Conservation (phyloP, 495 filamentous ascomycete genomes). For the Podospora tetraspora region DNA sequence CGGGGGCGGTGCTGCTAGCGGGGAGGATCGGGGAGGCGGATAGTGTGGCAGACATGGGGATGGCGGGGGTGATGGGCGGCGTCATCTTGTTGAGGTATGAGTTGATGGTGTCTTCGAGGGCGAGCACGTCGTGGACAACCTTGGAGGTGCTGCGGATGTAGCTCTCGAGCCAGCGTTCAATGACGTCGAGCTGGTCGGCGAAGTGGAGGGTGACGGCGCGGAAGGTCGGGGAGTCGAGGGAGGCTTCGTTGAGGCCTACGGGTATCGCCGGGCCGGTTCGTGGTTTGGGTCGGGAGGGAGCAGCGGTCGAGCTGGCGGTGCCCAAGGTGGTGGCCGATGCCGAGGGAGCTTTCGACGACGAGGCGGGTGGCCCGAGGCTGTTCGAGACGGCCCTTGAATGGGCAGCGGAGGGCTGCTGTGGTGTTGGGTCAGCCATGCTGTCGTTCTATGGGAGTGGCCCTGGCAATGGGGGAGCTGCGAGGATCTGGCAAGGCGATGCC, state of each 20-base stretch:
- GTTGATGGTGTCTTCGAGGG: constrained; percentile 65
- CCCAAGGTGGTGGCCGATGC: not conserved
- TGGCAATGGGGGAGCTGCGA: not conserved
- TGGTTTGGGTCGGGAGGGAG: constrained; percentile 27
- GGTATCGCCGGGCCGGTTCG: constrained; percentile 49
- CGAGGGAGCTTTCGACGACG: not conserved
- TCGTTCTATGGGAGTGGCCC: not conserved
- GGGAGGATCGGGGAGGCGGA: constrained; percentile 39
- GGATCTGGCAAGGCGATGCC: not conserved
- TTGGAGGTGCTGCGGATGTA: constrained; percentile 76
- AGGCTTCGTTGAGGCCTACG: constrained; percentile 89
- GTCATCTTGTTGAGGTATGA: constrained; percentile 58
- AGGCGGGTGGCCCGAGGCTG: not conserved
- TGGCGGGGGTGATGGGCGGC: constrained; percentile 41
- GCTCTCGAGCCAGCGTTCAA: constrained; percentile 90
- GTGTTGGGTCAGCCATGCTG: constrained; percentile 3
- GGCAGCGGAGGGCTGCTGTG: not conserved
- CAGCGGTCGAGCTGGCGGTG: constrained; percentile 9
- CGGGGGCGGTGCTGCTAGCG: constrained; percentile 58
- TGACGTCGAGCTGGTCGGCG: constrained; percentile 80
- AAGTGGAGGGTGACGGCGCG: constrained; percentile 84
- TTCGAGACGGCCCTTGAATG: not conserved
- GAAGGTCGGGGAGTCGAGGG: constrained; percentile 93
- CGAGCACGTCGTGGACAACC: constrained; percentile 65
- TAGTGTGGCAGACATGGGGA: constrained; percentile 54